phyloP scores from a whole-genome alignment of 345 rosid genomes.

The Boechera divaricarpa region DNA sequence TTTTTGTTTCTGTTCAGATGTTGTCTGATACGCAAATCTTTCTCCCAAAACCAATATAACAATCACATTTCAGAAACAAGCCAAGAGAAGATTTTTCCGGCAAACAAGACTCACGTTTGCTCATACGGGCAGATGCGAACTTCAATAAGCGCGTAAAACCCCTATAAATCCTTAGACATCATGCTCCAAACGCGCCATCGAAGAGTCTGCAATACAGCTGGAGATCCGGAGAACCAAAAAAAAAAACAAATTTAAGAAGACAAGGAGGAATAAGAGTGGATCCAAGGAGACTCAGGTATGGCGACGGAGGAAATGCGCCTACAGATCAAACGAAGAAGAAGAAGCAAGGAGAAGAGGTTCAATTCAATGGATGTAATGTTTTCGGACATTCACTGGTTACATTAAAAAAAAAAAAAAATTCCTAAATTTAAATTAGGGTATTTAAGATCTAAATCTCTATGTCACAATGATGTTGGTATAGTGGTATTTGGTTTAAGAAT shows the following conservation, averaged over 20 bases:
- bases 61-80: constrained; percentile 38
- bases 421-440: constrained; percentile 40
- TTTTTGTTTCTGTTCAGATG: not conserved
- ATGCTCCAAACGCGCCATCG: constrained; percentile 33
- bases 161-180: constrained; percentile 22
- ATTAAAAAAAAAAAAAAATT: constrained; percentile 2
- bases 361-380: constrained; percentile 42
- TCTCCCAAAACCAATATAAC: not conserved
- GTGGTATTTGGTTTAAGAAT: no score
- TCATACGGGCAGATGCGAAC: constrained; percentile 33
- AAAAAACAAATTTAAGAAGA: not conserved
- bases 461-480: no score
- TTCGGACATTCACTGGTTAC: constrained; percentile 38
- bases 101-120: constrained; percentile 41
- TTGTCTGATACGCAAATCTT: no score
- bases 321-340: constrained; percentile 43
- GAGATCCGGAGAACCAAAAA: constrained; percentile 21
- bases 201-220: constrained; percentile 9
- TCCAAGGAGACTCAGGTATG: constrained; percentile 32
- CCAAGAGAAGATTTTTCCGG: constrained; percentile 2
- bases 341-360: constrained; percentile 19
- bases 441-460: no score
- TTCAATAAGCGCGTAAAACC: constrained; percentile 10
- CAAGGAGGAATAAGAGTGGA: constrained; percentile 12
- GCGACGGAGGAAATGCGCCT: constrained; percentile 32